Evolutionary conservation across 1,284 basidiomycete genomes (phyloP).

Genomic region (Papiliotrema flavescens): DNA sequence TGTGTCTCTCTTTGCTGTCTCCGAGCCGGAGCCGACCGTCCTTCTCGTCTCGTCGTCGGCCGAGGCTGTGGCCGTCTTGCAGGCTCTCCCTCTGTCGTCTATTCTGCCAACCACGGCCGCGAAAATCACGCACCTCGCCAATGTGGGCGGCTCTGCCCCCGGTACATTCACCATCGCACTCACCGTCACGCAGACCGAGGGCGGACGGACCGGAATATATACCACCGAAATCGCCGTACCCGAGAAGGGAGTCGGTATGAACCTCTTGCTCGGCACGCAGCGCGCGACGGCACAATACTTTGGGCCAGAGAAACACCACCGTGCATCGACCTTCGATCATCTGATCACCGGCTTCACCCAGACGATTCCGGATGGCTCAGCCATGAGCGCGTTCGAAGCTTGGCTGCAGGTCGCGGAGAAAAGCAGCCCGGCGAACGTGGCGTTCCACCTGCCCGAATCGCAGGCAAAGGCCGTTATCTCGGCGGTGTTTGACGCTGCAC

Average conservation of each 20-base stretch:
- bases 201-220: slow-evolving; percentile 32
- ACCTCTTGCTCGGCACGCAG: slow-evolving; percentile 30
- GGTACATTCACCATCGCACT: slow-evolving; percentile 17
- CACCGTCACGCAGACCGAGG: slow-evolving; percentile 18
- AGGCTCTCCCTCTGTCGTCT: slow-evolving; percentile 16
- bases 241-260: slow-evolving; percentile 33
- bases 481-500: background rate
- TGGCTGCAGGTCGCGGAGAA: background rate
- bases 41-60: slow-evolving; percentile 29
- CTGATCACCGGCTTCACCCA: background rate
- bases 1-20: slow-evolving; percentile 20
- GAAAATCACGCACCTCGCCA: slow-evolving; percentile 23
- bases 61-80: slow-evolving; percentile 28
- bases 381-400: background rate
- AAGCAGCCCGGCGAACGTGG: background rate
- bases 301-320: background rate
- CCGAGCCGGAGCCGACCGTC: slow-evolving; percentile 24
- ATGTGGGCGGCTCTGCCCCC: slow-evolving; percentile 13
- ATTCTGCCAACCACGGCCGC: slow-evolving; percentile 17
- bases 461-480: background rate
- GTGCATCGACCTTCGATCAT: background rate
- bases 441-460: background rate
- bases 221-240: slow-evolving; percentile 34
- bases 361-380: background rate
- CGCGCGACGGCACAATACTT: slow-evolving; percentile 22